These are phyloP conservation scores for Podaxis sp. DNA, from an alignment of 768 basidiomycete genomes.

Conservation along the genomic window DNA sequence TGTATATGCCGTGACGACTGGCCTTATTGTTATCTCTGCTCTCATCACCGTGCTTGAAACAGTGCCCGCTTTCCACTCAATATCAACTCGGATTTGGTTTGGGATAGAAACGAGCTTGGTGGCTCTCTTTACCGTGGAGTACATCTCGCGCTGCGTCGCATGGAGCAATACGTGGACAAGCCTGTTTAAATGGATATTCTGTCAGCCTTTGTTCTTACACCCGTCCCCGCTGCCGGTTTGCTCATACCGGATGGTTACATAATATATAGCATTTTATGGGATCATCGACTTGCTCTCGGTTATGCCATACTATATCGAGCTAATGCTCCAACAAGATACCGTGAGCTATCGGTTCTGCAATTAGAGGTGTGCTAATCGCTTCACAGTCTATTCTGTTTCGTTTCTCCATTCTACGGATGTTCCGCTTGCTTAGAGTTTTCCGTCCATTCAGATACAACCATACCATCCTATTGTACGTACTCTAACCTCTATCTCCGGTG, in stretches of 20 bases:
- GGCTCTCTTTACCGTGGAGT: conserved; percentile 84
- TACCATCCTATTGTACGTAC: conserved; percentile 71
- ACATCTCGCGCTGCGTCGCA: conserved; percentile 65
- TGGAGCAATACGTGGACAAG: conserved; percentile 66
- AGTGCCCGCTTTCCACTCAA: conserved; percentile 68
- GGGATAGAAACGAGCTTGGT: conserved; percentile 85
- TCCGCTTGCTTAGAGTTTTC: conserved; percentile 85
- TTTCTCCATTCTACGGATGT: conserved; percentile 88
- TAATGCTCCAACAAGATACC: conserved; percentile 80
- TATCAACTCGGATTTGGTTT: conserved; percentile 73
- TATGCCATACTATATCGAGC: conserved; percentile 85
- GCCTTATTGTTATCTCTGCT: conserved; percentile 70
- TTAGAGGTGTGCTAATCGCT: not conserved
- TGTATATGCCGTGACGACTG: conserved; percentile 66
- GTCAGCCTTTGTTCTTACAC: conserved; percentile 35
- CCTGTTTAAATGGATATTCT: conserved; percentile 62
- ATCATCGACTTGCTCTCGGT: conserved; percentile 85
- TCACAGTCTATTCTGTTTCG: conserved; percentile 74
- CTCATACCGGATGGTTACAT: conserved; percentile 12
- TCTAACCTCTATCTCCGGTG: not conserved
- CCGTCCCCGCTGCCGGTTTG: not conserved
- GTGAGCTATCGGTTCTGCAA: conserved; percentile 28
- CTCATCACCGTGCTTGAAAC: conserved; percentile 77
- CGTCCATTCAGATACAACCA: conserved; percentile 83
- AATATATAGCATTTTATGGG: conserved; percentile 63